Evolutionary conservation across 768 basidiomycete species (phyloP).

Genomic region (Mrakia gelida): DNA sequence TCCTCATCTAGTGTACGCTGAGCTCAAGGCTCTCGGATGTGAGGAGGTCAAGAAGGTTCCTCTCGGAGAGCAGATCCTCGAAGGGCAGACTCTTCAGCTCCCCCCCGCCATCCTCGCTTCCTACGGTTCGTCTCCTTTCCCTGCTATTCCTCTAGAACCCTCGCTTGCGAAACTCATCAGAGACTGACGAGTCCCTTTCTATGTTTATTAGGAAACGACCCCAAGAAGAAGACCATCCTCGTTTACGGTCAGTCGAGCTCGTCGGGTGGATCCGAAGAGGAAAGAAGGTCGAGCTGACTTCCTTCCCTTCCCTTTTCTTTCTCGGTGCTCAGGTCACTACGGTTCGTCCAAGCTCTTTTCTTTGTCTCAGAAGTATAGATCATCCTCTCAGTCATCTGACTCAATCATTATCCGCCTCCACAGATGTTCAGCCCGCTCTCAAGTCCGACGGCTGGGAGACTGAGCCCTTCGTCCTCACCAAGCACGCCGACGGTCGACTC

Average conservation of each 20-base stretch:
- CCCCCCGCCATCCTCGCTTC: slow-evolving; percentile 57
- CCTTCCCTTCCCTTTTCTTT: slow-evolving; percentile 51
- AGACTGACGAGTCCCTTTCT: slow-evolving; percentile 49
- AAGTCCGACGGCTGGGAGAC: slow-evolving; percentile 75
- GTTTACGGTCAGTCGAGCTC: slow-evolving; percentile 59
- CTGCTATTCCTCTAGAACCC: background rate
- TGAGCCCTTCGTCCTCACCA: slow-evolving; percentile 72
- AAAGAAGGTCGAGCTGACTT: background rate
- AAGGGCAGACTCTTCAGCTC: slow-evolving; percentile 65
- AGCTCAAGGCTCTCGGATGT: slow-evolving; percentile 70
- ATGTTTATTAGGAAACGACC: slow-evolving; percentile 74
- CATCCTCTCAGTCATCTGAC: too few relatives aligned
- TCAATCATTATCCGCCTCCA: too few relatives aligned
- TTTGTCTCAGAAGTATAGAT: too few relatives aligned
- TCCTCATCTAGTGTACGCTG: slow-evolving; percentile 50
- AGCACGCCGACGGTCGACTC: slow-evolving; percentile 56
- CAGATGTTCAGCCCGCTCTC: slow-evolving; percentile 32
- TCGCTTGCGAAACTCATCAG: background rate
- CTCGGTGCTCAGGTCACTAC: slow-evolving; percentile 19
- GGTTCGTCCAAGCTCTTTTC: background rate
- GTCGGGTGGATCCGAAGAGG: slow-evolving; percentile 10
- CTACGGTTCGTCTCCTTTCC: background rate
- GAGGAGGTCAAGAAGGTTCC: slow-evolving; percentile 60
- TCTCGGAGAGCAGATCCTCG: slow-evolving; percentile 69
- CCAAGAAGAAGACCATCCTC: slow-evolving; percentile 85